A percentile compares a stretch with the other conserved stretches of the same genome.
Conservation (phyloP, 345 rosid species). For the Citrus hindsii region DNA sequence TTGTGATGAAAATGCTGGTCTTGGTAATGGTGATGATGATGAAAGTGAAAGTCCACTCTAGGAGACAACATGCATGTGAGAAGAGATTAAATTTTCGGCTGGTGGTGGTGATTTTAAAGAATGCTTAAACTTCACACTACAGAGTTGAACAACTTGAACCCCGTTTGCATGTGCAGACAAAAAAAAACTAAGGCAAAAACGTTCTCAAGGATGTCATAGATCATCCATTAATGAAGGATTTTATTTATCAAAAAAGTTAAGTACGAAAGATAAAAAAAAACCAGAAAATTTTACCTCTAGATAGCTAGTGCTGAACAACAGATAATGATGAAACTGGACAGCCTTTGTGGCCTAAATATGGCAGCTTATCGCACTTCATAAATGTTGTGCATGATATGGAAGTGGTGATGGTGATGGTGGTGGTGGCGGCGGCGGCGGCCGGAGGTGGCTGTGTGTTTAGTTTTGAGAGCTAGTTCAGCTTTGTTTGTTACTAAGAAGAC, state of each 20-base stretch:
- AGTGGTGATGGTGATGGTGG: background rate
- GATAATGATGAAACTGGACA: background rate
- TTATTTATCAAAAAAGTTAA: background rate
- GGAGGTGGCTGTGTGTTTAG: slow-evolving; percentile 14
- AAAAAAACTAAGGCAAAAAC: slow-evolving; percentile 16
- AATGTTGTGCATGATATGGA: background rate
- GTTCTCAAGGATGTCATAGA: slow-evolving; percentile 18
- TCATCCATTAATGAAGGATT: slow-evolving; percentile 16
- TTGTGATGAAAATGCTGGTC: background rate
- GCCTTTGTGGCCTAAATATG: background rate
- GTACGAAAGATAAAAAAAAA: background rate
- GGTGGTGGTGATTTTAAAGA: background rate
- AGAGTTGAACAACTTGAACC: slow-evolving; percentile 36
- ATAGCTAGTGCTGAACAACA: background rate
- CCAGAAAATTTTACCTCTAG: background rate
- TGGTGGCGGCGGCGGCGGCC: background rate
- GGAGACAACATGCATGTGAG: slow-evolving; percentile 61
- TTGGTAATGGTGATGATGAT: slow-evolving; percentile 10
- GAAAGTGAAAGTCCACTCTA: slow-evolving; percentile 24
- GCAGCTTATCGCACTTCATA: background rate
- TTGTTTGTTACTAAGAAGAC: background rate
- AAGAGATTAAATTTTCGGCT: background rate
- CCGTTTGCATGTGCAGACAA: slow-evolving; percentile 44
- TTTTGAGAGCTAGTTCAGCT: slow-evolving; percentile 12
- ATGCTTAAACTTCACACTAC: slow-evolving; percentile 52